Conservation (phyloP, 139 green algal genomes). For the Diplosphaera chodatii region DNA sequence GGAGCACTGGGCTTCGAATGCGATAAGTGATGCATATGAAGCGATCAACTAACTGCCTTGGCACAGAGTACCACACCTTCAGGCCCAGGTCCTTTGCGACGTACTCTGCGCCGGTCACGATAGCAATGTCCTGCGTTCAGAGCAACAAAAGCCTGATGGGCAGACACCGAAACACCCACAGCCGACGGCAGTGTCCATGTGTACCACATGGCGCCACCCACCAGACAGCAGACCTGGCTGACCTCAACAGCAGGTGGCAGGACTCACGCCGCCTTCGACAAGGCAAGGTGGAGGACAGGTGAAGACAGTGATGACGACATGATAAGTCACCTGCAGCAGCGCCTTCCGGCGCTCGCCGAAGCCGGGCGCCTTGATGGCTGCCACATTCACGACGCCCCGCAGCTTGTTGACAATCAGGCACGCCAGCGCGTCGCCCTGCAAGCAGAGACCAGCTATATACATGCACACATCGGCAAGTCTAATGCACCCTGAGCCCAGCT, state of each 20-base stretch:
- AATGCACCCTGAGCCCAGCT: background rate
- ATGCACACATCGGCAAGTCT: background rate
- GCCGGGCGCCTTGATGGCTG: slow-evolving; percentile 80
- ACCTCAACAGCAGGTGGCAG: too few species aligned
- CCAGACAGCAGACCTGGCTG: too few species aligned
- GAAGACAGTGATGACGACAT: too few species aligned
- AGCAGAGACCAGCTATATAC: background rate
- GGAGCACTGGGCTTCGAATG: too few species aligned
- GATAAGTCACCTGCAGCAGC: slow-evolving; percentile 62
- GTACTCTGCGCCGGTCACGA: slow-evolving; percentile 89
- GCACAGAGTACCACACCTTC: slow-evolving; percentile 20
- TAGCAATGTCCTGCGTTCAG: slow-evolving; percentile 59
- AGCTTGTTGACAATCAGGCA: slow-evolving; percentile 99
- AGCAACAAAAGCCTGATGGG: background rate
- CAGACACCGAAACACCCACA: background rate
- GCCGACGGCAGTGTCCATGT: too few species aligned
- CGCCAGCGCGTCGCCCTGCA: slow-evolving; percentile 83
- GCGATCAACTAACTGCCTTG: too few species aligned
- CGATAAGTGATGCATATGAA: too few species aligned
- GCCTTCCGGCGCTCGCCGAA: slow-evolving; percentile 85
- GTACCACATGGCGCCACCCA: too few species aligned
- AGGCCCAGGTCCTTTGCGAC: slow-evolving; percentile 90
- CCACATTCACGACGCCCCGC: slow-evolving; percentile 90
- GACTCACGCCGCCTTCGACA: too few species aligned
- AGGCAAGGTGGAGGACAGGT: too few species aligned